These are phyloP conservation scores for Daldinia loculata DNA, from an alignment of 495 filamentous ascomycete species.

Conservation along the genomic window DNA sequence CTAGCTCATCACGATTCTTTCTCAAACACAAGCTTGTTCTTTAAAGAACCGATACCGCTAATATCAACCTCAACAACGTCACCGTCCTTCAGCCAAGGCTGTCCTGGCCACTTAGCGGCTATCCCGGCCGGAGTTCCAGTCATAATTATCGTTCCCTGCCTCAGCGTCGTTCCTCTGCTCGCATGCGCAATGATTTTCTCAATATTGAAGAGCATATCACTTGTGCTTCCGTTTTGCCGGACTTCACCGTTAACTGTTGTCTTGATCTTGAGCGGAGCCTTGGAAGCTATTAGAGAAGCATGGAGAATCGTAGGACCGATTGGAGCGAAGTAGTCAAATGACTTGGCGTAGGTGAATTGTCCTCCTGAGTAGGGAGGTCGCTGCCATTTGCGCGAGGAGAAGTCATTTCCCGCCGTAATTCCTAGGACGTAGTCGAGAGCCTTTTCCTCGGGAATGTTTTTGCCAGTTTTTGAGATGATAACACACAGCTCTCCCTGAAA, in stretches of 20 bases:
- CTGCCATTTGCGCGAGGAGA: slow-evolving; percentile 41
- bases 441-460: slow-evolving; percentile 46
- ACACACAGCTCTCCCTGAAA: slow-evolving; percentile 18
- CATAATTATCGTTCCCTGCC: slow-evolving; percentile 48
- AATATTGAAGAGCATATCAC: slow-evolving; percentile 38
- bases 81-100: slow-evolving; percentile 64
- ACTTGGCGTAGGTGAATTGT: slow-evolving; percentile 51
- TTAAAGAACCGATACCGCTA: slow-evolving; percentile 47
- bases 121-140: slow-evolving; percentile 57
- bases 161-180: slow-evolving; percentile 53
- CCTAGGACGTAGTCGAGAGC: slow-evolving; percentile 48
- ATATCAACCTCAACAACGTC: slow-evolving; percentile 67
- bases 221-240: slow-evolving; percentile 37
- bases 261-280: slow-evolving; percentile 24
- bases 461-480: slow-evolving; percentile 41
- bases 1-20: background rate
- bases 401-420: slow-evolving; percentile 46
- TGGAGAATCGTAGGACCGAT: slow-evolving; percentile 60
- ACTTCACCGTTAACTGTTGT: slow-evolving; percentile 43
- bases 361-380: slow-evolving; percentile 46
- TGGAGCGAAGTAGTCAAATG: slow-evolving; percentile 52
- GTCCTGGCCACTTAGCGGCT: slow-evolving; percentile 62
- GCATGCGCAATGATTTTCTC: slow-evolving; percentile 35
- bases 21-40: slow-evolving; percentile 52
- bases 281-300: slow-evolving; percentile 25